Conservation (phyloP, 345 rosid species). For the Euphorbia lathyris region DNA sequence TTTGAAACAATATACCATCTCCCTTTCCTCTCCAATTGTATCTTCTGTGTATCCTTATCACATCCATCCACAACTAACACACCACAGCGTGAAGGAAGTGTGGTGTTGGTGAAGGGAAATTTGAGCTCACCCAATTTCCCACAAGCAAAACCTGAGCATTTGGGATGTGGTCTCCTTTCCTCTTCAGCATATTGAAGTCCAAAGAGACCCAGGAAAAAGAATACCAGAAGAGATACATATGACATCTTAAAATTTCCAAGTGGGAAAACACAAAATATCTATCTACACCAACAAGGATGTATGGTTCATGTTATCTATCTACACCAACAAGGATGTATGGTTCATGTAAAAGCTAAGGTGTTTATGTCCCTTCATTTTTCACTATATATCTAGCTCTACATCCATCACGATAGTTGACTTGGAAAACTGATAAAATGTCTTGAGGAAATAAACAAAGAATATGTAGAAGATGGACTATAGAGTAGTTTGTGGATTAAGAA, state of each 20-base stretch:
- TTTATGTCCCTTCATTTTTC: neutral
- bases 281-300: neutral
- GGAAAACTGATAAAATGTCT: neutral
- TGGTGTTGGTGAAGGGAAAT: constrained; percentile 36
- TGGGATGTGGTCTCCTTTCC: neutral
- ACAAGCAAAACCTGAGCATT: constrained; percentile 30
- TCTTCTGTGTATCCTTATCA: neutral
- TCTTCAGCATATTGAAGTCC: constrained; percentile 8
- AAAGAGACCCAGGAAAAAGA: constrained; percentile 11
- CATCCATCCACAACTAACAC: constrained; percentile 30
- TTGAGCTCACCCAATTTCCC: constrained; percentile 22
- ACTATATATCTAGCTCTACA: neutral
- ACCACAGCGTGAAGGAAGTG: constrained; percentile 29
- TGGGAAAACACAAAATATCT: neutral
- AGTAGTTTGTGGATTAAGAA: neutral
- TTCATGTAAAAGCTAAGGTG: neutral
- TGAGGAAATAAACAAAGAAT: neutral
- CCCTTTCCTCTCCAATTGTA: constrained; percentile 32
- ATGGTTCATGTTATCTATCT: neutral
- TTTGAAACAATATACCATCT: constrained; percentile 24
- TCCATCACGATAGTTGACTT: neutral
- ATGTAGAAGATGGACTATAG: neutral
- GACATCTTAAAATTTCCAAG: neutral
- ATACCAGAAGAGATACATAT: neutral
- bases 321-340: neutral